Conservation (phyloP, 192 early-diverging fungal genomes). For the Umbelopsis vinacea region DNA sequence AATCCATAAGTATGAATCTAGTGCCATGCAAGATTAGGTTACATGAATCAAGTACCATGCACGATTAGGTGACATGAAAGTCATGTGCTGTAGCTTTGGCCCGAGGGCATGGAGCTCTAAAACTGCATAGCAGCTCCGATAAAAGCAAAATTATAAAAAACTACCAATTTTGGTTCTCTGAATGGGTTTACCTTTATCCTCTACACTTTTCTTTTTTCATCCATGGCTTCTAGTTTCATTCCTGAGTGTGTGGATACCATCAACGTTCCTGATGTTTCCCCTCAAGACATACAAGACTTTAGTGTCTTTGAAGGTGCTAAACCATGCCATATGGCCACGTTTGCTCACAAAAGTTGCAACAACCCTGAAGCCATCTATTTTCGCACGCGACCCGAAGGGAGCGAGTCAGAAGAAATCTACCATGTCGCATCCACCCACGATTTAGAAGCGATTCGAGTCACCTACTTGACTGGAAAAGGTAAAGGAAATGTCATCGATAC, state of each 20-base stretch:
- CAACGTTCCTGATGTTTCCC: slow-evolving; percentile 1
- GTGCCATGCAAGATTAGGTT: too few relatives aligned
- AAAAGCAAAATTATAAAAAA: too few relatives aligned
- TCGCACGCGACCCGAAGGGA: slow-evolving; percentile 2
- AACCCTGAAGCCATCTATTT: slow-evolving; percentile 3
- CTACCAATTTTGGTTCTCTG: too few relatives aligned
- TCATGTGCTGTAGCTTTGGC: too few relatives aligned
- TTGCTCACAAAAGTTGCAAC: slow-evolving; percentile 8
- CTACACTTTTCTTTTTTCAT: neutral
- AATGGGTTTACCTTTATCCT: neutral
- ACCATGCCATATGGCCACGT: neutral
- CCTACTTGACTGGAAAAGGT: slow-evolving; percentile 14
- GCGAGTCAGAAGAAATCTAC: slow-evolving; percentile 7
- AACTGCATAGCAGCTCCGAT: too few relatives aligned
- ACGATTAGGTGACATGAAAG: too few relatives aligned
- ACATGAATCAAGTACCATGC: too few relatives aligned
- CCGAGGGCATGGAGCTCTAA: too few relatives aligned
- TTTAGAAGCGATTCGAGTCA: neutral
- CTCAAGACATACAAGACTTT: neutral
- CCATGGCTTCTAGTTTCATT: neutral
- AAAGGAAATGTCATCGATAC: neutral
- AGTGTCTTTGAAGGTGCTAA: neutral
- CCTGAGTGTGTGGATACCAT: slow-evolving; percentile 2
- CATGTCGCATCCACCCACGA: neutral
- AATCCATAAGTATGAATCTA: too few relatives aligned